Percentiles rank a stretch among this genome's conserved stretches.
phyloP scores from a whole-genome alignment of 2,329 filamentous ascomycete genomes.

The Penicillium hordei region DNA sequence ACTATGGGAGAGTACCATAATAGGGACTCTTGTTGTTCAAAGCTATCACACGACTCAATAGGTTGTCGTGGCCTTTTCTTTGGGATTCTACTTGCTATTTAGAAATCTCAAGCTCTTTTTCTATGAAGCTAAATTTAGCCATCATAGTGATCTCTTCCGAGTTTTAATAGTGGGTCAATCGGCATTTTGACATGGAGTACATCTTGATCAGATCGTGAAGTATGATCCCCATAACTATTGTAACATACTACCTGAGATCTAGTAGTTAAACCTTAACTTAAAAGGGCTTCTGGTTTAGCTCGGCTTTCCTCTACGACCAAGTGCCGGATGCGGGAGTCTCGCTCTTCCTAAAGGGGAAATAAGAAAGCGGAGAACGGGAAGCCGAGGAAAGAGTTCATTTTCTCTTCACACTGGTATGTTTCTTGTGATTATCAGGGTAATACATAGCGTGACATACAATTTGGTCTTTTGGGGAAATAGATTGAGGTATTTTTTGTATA shows the following conservation, averaged over 20 bases:
- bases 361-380: background rate
- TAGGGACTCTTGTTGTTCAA: background rate
- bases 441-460: background rate
- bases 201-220: slow-evolving; percentile 1
- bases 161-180: background rate
- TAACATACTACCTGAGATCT: background rate
- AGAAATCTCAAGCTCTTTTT: background rate
- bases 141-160: background rate
- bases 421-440: no score
- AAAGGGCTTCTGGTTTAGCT: background rate
- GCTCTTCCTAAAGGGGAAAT: background rate
- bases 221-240: background rate
- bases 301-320: background rate
- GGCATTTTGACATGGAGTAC: background rate
- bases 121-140: background rate
- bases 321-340: background rate
- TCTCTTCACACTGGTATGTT: background rate
- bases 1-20: background rate
- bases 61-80: background rate
- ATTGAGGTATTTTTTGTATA: background rate
- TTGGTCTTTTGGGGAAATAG: background rate
- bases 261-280: background rate
- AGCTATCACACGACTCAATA: background rate
- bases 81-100: background rate
- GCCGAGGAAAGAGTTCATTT: background rate